Base-by-base conservation (phyloP, 306 rosid species). In the Citrullus colocynthis region DNA sequence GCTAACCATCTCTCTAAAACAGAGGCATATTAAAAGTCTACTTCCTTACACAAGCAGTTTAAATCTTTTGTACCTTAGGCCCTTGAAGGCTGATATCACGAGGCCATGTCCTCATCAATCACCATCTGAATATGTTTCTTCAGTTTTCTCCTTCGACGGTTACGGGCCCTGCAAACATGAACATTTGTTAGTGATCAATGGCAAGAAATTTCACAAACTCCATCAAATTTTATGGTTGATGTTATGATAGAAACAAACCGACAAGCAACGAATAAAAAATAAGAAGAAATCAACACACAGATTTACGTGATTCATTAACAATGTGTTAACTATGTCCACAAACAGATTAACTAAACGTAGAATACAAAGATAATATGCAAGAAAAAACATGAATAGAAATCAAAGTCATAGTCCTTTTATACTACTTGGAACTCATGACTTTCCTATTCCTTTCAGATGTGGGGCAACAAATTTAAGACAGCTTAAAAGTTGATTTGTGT, bases 81-180 rank as follows among this genome's bases (percentile, higher is more conserved):
- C 32, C 78, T 34, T 28, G 0, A 49, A 7, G 56, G 37, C 32
- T 58, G 45, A 42, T 82, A 10, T 66, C 83, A 85, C 32, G 78
- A 44, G 69, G n/a, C 9, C 56, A 41, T 51, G 32, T 77, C 78
- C 30, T 82, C 78, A 9, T 79, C 86, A 13, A 85, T 42, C 51
- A 59, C 82, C 88, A 86, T 71, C 10, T 85, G 77, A 8, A 76
- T 78, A 83, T 85, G 83, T 84, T 89, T 90, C 90, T 86, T 83
- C 85, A 91, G 79, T 57, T 91, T 89, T 85, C 98, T 85, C 81
- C 97, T 89, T 73, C 96, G 86, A 37, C 62, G 81, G 82, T 80
- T 87, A 51, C 65, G 80, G 59, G 84, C 86, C 98, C 98, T 94
- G 91, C 89, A 72, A 45, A 39, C 28, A 39, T 30, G 75, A 74